A percentile compares a stretch with the other conserved stretches of the same genome.
Conservation (phyloP, 2,329 filamentous ascomycete species). For the Aureobasidium namibiae region DNA sequence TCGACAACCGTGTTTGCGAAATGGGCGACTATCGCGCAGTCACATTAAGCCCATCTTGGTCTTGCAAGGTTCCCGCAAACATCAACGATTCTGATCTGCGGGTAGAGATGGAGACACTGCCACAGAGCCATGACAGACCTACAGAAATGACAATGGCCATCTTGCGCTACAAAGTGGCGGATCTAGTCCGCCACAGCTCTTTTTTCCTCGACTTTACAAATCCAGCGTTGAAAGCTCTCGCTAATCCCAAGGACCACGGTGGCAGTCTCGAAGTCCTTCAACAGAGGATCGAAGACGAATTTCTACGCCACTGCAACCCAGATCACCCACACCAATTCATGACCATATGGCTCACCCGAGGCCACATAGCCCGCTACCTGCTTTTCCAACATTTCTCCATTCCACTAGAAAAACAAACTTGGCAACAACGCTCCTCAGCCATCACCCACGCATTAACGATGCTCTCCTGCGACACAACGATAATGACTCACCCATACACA, state of each 20-base stretch:
- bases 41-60: slow-evolving; percentile 35
- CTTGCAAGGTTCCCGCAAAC: slow-evolving; percentile 35
- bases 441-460: slow-evolving; percentile 30
- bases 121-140: slow-evolving; percentile 23
- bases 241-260: slow-evolving; percentile 12
- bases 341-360: slow-evolving; percentile 39
- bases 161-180: slow-evolving; percentile 34
- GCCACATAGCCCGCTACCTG: slow-evolving; percentile 39
- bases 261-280: slow-evolving; percentile 31
- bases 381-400: slow-evolving; percentile 39
- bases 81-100: slow-evolving; percentile 35
- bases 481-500: slow-evolving; percentile 34
- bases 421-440: slow-evolving; percentile 21
- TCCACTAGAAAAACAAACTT: slow-evolving; percentile 15
- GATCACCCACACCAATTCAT: slow-evolving; percentile 40
- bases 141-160: slow-evolving; percentile 39
- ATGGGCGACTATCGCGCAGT: slow-evolving; percentile 45
- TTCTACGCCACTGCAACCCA: slow-evolving; percentile 34
- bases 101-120: slow-evolving; percentile 30
- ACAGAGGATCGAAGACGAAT: slow-evolving; percentile 37
- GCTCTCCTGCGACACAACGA: slow-evolving; percentile 40
- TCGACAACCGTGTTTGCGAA: slow-evolving; percentile 62
- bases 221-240: slow-evolving; percentile 31
- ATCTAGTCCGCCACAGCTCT: slow-evolving; percentile 31
- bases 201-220: slow-evolving; percentile 41